These are phyloP conservation scores for Akanthomyces dipterigenus DNA, from an alignment of 2,329 filamentous ascomycete species.

Conservation along the genomic window DNA sequence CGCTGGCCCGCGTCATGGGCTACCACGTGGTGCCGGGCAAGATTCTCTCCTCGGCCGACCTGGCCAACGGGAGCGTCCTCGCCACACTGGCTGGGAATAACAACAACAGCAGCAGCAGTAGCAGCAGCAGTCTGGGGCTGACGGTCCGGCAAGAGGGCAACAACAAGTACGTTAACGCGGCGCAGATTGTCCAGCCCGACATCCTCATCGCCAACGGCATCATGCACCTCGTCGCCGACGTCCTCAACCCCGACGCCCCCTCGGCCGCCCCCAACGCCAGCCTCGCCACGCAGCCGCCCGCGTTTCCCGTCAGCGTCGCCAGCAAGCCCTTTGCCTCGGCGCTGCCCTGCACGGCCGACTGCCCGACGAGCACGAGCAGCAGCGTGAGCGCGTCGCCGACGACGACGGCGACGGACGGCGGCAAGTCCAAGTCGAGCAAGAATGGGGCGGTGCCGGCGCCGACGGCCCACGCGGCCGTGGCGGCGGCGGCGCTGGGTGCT, in stretches of 20 bases:
- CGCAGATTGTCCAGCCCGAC: slow-evolving; percentile 45
- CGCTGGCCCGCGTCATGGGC: slow-evolving; percentile 46
- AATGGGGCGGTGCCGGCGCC: slow-evolving; percentile 16
- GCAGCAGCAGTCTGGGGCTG: slow-evolving; percentile 27
- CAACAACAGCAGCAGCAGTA: slow-evolving; percentile 29
- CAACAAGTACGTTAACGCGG: slow-evolving; percentile 46
- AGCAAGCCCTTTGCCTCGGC: slow-evolving; percentile 35
- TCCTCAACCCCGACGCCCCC: slow-evolving; percentile 37
- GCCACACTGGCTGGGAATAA: slow-evolving; percentile 33
- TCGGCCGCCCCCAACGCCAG: slow-evolving; percentile 30
- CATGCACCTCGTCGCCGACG: slow-evolving; percentile 50
- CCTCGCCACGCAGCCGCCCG: slow-evolving; percentile 38
- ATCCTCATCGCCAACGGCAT: slow-evolving; percentile 52
- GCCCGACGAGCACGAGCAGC: slow-evolving; percentile 22
- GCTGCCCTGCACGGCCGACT: slow-evolving; percentile 36
- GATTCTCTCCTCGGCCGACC: slow-evolving; percentile 42
- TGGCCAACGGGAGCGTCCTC: slow-evolving; percentile 26
- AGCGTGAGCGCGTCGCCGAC: slow-evolving; percentile 13
- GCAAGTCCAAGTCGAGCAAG: not conserved
- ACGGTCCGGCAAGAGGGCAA: slow-evolving; percentile 33
- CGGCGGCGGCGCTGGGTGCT: slow-evolving; percentile 25
- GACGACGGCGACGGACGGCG: slow-evolving; percentile 12
- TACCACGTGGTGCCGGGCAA: slow-evolving; percentile 59
- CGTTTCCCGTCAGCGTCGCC: slow-evolving; percentile 45
- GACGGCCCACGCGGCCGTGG: slow-evolving; percentile 23